Evolutionary conservation across 2,329 filamentous ascomycete genomes (phyloP).

Genomic region (Nemania sp.): DNA sequence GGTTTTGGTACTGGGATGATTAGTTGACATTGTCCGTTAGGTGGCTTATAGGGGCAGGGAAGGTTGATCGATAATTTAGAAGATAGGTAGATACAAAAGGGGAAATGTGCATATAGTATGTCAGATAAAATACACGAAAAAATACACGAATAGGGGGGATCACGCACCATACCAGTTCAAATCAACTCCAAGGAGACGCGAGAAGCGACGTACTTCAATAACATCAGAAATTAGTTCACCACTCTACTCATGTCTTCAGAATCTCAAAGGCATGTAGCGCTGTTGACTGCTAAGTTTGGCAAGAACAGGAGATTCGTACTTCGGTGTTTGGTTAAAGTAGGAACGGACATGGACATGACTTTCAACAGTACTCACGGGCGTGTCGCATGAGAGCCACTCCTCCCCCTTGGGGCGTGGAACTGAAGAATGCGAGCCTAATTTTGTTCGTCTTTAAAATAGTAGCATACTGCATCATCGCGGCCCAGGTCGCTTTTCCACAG

Average conservation of each 20-base stretch:
- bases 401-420: slow-evolving; percentile 83
- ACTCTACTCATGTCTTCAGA: too few relatives aligned
- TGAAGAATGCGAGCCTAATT: slow-evolving; percentile 81
- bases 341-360: not conserved
- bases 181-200: slow-evolving; percentile 74
- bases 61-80: not conserved
- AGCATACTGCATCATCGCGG: slow-evolving; percentile 72
- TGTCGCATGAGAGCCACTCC: slow-evolving; percentile 87
- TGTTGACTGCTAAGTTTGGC: not conserved
- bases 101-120: not conserved
- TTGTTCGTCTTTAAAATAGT: slow-evolving; percentile 71
- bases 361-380: slow-evolving; percentile 65
- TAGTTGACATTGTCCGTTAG: not conserved
- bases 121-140: too few relatives aligned
- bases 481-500: slow-evolving; percentile 73
- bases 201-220: slow-evolving; percentile 63
- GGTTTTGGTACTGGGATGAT: slow-evolving; percentile 76
- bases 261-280: not conserved
- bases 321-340: not conserved
- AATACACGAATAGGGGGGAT: not conserved
- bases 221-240: not conserved
- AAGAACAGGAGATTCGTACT: not conserved
- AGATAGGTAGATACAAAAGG: not conserved
- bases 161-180: slow-evolving; percentile 72
- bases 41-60: not conserved